These are phyloP conservation scores for Pterocarpus macrocarpus DNA, from an alignment of 306 rosid genomes.

Conservation along the genomic window DNA sequence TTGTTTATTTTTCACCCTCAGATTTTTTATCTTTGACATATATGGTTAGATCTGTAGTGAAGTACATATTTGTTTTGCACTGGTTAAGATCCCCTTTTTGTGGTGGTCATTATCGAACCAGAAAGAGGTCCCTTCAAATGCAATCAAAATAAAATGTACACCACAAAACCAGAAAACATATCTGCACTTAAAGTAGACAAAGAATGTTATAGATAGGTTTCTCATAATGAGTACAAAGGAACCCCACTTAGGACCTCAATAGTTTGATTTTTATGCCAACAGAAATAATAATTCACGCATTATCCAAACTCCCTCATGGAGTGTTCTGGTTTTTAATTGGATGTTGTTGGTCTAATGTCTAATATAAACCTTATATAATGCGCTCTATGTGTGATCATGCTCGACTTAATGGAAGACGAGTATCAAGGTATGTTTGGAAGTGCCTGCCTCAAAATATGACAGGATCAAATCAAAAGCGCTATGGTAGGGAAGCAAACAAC, in stretches of 20 bases:
- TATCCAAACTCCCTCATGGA: conserved; percentile 46
- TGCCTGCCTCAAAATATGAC: conserved; percentile 20
- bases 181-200: conserved; percentile 37
- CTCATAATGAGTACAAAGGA: conserved; percentile 30
- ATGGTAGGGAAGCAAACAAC: conserved; percentile 5
- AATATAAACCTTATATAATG: conserved; percentile 2
- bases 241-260: conserved; percentile 36
- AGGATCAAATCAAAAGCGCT: conserved; percentile 8
- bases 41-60: conserved; percentile 8
- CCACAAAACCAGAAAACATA: conserved; percentile 41
- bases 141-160: conserved; percentile 1
- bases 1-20: not conserved
- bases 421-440: conserved; percentile 14
- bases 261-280: conserved; percentile 36
- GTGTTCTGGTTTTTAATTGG: conserved; percentile 32
- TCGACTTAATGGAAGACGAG: not conserved
- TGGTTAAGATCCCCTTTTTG: not conserved
- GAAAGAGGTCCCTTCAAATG: conserved; percentile 18
- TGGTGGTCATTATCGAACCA: conserved; percentile 27
- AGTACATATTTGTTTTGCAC: conserved; percentile 37
- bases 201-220: conserved; percentile 38
- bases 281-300: conserved; percentile 39
- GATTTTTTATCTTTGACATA: not conserved
- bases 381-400: not conserved
- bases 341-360: conserved; percentile 24